Percentiles rank a stretch among this genome's conserved stretches.
phyloP scores from a whole-genome alignment of 305 asterid species.

The Solanum chacoense region DNA sequence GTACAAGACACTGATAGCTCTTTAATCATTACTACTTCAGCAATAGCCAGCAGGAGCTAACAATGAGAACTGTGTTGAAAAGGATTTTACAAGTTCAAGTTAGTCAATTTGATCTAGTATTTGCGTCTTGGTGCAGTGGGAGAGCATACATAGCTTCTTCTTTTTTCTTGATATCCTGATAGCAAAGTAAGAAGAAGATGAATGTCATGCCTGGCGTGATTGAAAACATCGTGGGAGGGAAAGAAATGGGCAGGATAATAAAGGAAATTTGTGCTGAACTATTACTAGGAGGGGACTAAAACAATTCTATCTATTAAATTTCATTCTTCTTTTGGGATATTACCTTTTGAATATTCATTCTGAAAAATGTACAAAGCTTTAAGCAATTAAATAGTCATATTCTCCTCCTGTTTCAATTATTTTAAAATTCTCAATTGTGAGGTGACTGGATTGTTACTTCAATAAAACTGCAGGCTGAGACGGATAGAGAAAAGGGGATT shows the following conservation, averaged over 20 bases:
- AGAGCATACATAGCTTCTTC: neutral
- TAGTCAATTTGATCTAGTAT: neutral
- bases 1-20: neutral
- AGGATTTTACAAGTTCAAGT: neutral
- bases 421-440: neutral
- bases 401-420: neutral
- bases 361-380: neutral
- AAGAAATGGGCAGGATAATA: neutral
- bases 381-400: neutral
- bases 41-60: neutral
- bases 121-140: neutral
- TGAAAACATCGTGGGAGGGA: neutral
- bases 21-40: neutral
- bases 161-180: neutral
- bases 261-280: neutral
- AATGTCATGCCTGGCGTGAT: neutral
- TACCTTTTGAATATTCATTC: neutral
- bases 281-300: neutral
- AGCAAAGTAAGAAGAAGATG: neutral
- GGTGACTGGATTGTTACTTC: neutral
- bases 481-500: slow-evolving; percentile 62
- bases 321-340: neutral
- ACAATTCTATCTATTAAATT: neutral
- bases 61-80: neutral
- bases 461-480: slow-evolving; percentile 53